A percentile compares a stretch with the other conserved stretches of the same genome.
Conservation (phyloP, 176 grass and related monocot species). For the Elymus sibiricus region DNA sequence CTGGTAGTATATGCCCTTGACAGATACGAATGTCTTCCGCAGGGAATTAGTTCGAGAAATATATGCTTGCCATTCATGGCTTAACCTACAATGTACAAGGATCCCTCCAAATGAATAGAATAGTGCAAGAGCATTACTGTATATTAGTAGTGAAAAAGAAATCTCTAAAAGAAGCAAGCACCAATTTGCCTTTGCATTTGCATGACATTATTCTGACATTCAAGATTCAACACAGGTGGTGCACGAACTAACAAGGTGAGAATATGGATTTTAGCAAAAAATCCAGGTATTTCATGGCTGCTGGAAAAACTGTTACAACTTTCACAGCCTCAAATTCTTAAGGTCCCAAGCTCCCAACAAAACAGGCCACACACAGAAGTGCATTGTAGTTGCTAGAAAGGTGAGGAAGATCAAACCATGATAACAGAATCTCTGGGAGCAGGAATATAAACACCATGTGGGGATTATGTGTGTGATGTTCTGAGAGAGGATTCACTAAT, state of each 20-base stretch:
- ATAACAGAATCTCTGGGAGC: background rate
- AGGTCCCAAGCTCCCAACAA: background rate
- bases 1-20: slow-evolving; percentile 99
- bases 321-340: background rate
- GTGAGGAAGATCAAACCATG: background rate
- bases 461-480: background rate
- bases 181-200: background rate
- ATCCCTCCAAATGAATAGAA: slow-evolving; percentile 17
- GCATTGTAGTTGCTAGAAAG: background rate
- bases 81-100: slow-evolving; percentile 69
- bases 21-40: slow-evolving; percentile 92
- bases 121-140: background rate
- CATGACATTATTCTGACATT: background rate
- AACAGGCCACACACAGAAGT: background rate
- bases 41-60: slow-evolving; percentile 85
- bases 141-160: background rate
- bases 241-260: background rate
- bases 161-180: background rate
- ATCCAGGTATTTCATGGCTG: background rate
- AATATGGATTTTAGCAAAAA: background rate
- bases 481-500: background rate
- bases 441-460: background rate
- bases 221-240: background rate
- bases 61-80: slow-evolving; percentile 99
- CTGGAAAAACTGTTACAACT: background rate